Evolutionary conservation across 129 eudicot genomes (phyloP), one percentile per base, ranked within the genome.

Genomic region (Rutidosis leptorrhynchoides): DNA sequence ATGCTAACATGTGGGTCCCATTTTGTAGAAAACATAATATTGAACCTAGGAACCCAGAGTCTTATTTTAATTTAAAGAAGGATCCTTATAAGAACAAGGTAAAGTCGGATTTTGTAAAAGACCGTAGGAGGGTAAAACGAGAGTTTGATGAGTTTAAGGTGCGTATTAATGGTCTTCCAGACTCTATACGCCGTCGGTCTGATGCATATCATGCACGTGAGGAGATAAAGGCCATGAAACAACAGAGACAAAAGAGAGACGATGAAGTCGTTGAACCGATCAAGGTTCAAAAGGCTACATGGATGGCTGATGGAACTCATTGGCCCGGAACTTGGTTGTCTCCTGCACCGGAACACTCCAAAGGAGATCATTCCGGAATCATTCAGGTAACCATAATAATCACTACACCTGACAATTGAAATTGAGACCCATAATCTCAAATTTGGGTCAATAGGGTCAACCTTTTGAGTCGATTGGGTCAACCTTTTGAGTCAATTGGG

Each of bases 301-400:
- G 97, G 97, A 91, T 90, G 96, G 96, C 97, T 49, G 97, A 90
- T 61, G 96, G 96, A 69, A 90, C 97, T 49, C 97, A 90, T 69
- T 88, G 96, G 96, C 96, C 96, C 11, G 96, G 96, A 23, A 88
- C 96, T 55, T 88, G 96, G 96, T 63, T 80, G 32, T 71, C 43
- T 57, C 78, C 92, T 46, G 79, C 84, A 57, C 75, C 86, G 0
- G 96, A 88, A 63, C 96, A 88, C 90, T 72, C 91, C 8, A 84
- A 78, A 64, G 96, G 96, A 17, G 96, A 88, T 80, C 96, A 88
- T 71, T 85, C 96, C 14, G 96, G 96, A 62, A 83, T 88, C 56
- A 88, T 88, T 75, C 96, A 88, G 91, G 96, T 88, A 80, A 66
- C 3, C 22, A 15, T 1, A 40, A 11, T 37, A 40, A 16, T 20